A percentile compares a stretch with the other conserved stretches of the same genome.
Conservation (phyloP, 2,329 filamentous ascomycete species). For the Falciphora oryzae region DNA sequence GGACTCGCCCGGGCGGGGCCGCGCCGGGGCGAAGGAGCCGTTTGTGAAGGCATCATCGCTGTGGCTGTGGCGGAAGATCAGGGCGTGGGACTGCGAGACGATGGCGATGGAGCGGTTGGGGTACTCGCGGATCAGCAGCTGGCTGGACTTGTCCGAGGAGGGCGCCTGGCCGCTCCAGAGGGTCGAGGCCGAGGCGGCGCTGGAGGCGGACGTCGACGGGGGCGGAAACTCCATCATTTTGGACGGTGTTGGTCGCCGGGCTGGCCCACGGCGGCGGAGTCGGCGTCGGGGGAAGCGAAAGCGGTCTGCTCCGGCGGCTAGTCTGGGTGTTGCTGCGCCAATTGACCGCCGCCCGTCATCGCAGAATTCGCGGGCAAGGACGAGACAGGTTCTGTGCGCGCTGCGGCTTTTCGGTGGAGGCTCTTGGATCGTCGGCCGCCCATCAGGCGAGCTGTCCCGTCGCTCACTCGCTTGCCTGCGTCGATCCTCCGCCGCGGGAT, state of each 20-base stretch:
- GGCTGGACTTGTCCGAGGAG: conserved; percentile 58
- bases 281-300: neutral
- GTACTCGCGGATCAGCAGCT: conserved; percentile 78
- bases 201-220: conserved; percentile 13
- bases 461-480: no score
- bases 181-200: conserved; percentile 21
- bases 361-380: neutral
- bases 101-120: conserved; percentile 85
- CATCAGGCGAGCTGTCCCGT: neutral
- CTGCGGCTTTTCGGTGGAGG: neutral
- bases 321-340: neutral
- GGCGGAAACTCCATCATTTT: conserved; percentile 43
- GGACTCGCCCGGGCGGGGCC: conserved; percentile 36
- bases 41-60: conserved; percentile 49
- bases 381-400: neutral
- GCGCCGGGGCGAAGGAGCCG: conserved; percentile 51
- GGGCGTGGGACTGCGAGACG: conserved; percentile 68
- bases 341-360: neutral
- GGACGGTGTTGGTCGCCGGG: no score
- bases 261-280: no score
- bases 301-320: neutral
- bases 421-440: neutral
- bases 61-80: conserved; percentile 74
- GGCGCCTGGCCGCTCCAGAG: conserved; percentile 42
- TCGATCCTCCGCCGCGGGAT: neutral